Conservation (phyloP, 305 asterid genomes). For the Stenogyne calaminthoides region DNA sequence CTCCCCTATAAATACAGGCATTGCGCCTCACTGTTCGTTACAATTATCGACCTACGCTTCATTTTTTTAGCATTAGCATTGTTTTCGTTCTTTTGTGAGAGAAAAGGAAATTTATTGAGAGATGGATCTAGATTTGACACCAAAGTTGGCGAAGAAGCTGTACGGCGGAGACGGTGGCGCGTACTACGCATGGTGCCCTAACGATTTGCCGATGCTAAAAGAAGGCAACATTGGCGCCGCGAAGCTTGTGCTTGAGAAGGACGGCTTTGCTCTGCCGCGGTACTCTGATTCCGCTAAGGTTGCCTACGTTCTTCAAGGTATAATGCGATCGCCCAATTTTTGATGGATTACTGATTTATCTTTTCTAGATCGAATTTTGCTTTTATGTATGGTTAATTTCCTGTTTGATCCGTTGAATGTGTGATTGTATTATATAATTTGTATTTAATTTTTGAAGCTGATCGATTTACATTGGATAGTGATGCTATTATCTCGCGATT, state of each 20-base stretch:
- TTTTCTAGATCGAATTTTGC: neutral
- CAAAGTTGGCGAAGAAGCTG: slow-evolving; percentile 63
- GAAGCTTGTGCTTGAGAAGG: slow-evolving; percentile 70
- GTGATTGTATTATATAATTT: too few relatives aligned
- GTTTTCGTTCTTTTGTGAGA: neutral
- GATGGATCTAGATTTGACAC: slow-evolving; percentile 84
- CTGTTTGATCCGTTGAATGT: neutral
- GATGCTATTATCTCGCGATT: too few relatives aligned
- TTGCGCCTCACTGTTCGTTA: neutral
- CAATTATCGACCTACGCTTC: neutral
- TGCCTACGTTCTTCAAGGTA: slow-evolving; percentile 93
- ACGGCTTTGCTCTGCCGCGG: slow-evolving; percentile 75
- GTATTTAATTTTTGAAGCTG: too few relatives aligned
- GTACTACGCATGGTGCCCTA: slow-evolving; percentile 79
- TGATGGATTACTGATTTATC: neutral
- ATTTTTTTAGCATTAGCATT: neutral
- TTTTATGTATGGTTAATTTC: neutral
- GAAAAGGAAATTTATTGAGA: slow-evolving; percentile 13
- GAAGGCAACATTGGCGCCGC: slow-evolving; percentile 90
- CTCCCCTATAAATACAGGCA: slow-evolving; percentile 16
- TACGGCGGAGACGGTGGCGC: slow-evolving; percentile 86
- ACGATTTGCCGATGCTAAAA: slow-evolving; percentile 73
- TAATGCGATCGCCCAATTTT: neutral
- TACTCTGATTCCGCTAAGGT: slow-evolving; percentile 91
- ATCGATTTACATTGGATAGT: too few relatives aligned